phyloP scores from a whole-genome alignment of 2,329 filamentous ascomycete genomes.

The Monosporascus sp. region DNA sequence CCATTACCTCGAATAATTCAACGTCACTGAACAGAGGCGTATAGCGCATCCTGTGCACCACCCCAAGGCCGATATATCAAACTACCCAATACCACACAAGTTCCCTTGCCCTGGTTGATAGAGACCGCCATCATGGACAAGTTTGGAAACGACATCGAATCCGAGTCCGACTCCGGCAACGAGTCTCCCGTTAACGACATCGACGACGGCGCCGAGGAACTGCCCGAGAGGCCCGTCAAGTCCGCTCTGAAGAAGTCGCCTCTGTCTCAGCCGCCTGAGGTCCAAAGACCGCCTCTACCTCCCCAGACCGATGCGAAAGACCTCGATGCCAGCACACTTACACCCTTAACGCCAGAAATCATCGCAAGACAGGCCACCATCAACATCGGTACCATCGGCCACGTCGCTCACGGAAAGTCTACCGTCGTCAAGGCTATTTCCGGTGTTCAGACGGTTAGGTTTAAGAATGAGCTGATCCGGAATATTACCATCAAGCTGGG shows the following conservation, averaged over 20 bases:
- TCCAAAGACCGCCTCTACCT: constrained; percentile 53
- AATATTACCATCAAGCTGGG: constrained; percentile 99
- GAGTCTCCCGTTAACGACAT: constrained; percentile 57
- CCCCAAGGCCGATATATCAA: no score
- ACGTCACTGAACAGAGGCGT: background rate
- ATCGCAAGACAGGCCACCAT: constrained; percentile 97
- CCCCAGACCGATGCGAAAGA: constrained; percentile 90
- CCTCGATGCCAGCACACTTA: constrained; percentile 75
- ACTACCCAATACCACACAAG: no score
- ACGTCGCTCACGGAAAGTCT: constrained; percentile 98
- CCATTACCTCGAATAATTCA: background rate
- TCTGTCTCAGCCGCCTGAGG: constrained; percentile 51
- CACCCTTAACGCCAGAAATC: constrained; percentile 88
- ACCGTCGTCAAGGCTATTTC: constrained; percentile 99
- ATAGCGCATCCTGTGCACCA: no score
- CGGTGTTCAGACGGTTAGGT: constrained; percentile 95
- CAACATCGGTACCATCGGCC: constrained; percentile 97
- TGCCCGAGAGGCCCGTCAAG: constrained; percentile 66
- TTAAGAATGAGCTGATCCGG: constrained; percentile 98
- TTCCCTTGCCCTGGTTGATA: no score
- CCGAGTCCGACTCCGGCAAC: constrained; percentile 58
- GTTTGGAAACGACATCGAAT: constrained; percentile 67
- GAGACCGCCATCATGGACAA: constrained; percentile 48
- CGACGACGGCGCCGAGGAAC: constrained; percentile 52
- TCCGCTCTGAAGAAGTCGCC: constrained; percentile 78